Evolutionary conservation across 164 flowering plant genomes (phyloP).

Genomic region (Stephania japonica): DNA sequence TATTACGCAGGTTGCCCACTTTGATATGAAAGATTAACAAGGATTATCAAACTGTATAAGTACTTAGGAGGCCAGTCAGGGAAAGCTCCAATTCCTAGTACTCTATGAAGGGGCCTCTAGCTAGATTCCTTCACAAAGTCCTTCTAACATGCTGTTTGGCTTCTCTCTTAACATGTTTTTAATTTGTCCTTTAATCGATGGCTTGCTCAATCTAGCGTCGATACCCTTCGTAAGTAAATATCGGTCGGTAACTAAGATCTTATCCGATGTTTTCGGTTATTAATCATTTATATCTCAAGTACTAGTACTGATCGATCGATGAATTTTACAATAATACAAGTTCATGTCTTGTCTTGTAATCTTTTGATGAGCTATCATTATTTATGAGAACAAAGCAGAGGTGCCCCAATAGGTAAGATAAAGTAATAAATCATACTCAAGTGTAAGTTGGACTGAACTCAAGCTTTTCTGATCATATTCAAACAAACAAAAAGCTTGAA

Average conservation of each 20-base stretch:
- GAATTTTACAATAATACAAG: not conserved
- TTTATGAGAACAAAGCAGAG: not conserved
- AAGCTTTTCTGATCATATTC: not conserved
- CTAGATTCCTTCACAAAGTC: constrained; percentile 22
- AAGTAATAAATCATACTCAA: not conserved
- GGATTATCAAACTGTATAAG: constrained; percentile 5
- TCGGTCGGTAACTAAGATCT: not conserved
- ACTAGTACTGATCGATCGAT: too few relatives aligned
- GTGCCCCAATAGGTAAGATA: not conserved
- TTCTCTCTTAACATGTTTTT: not conserved
- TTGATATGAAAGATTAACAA: constrained; percentile 4
- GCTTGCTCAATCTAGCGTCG: constrained; percentile 22
- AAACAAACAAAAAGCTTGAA: not conserved
- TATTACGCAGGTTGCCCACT: constrained; percentile 5
- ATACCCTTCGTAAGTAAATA: constrained; percentile 11
- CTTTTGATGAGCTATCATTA: not conserved
- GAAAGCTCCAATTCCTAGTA: constrained; percentile 15
- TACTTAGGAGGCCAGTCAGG: constrained; percentile 1
- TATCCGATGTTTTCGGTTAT: not conserved
- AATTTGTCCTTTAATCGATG: constrained; percentile 15
- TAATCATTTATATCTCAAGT: not conserved
- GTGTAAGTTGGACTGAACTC: not conserved
- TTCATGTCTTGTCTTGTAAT: not conserved
- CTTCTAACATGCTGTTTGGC: constrained; percentile 9
- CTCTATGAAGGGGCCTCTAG: constrained; percentile 15